Evolutionary conservation across 768 basidiomycete species (phyloP), one percentile per base, ranked within the genome.

Genomic region (Asterophora lycoperdoides): DNA sequence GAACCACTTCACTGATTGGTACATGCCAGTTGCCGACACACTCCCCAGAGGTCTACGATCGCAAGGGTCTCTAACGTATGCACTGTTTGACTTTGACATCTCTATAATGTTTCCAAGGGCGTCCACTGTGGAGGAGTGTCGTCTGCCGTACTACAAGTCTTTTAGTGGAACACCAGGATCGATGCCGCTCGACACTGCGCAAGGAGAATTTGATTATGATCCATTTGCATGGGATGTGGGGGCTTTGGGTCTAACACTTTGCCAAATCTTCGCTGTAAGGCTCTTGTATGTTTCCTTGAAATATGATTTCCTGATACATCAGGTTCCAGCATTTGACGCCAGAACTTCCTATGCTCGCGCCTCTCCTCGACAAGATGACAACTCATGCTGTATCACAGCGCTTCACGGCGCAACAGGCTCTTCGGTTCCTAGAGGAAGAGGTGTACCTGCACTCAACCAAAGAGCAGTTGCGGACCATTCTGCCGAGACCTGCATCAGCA

Each of bases 181-280:
- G 20, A 8, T 35, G 8, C 45, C 54, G 1, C 11, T 20, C 10
- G 63, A 65, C 33, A 56, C 55, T 2, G 20, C 13, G 1, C 60
- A 60, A 46, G 63, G 64, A 7, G 62, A 65, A 47, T 38, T 53
- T n/a, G 57, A 58, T 40, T 65, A 58, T 30, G 51, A 65, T 37
- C 62, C 60, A 1, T 64, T 61, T 38, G 57, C 57, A 7, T 63
- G 48, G 38, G 64, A 64, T 33, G 61, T 65, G 11, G 53, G 55
- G 4, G 49, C 48, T 45, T 13, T 63, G 28, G 62, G 64, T 2
- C 4, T 43, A 1, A 13, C 48, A 10, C 39, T 57, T 13, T 48
- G 52, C 23, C 1, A 1, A 0, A n/a, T 15, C 2, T 56, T 44
- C 30, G 23, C 23, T 23, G 23, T 23, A 6, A 23, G 23, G n/a